These are phyloP conservation scores for Oidiodendron maius DNA, from an alignment of 495 filamentous ascomycete species.

Conservation along the genomic window DNA sequence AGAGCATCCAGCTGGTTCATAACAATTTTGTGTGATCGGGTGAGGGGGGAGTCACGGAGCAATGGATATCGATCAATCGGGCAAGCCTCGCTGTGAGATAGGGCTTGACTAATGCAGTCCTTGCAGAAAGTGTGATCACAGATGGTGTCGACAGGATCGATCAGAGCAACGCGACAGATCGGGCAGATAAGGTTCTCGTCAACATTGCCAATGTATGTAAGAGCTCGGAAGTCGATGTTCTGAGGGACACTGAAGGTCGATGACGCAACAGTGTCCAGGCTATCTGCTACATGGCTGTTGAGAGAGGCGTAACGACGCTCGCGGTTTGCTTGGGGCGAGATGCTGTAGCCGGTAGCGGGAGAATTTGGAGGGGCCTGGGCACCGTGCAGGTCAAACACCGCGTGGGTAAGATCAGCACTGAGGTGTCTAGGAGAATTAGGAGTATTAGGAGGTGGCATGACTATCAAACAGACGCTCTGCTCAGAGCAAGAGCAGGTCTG, in stretches of 20 bases:
- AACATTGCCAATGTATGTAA: slow-evolving; percentile 63
- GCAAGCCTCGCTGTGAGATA: slow-evolving; percentile 41
- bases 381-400: neutral
- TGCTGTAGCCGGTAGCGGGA: neutral
- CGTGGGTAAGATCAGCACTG: neutral
- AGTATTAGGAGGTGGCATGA: slow-evolving; percentile 7
- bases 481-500: neutral
- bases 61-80: slow-evolving; percentile 44
- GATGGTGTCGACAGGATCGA: slow-evolving; percentile 61
- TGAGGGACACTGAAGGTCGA: slow-evolving; percentile 3
- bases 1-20: slow-evolving; percentile 69
- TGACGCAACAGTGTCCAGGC: neutral
- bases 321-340: neutral
- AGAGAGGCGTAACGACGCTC: neutral
- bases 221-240: slow-evolving; percentile 53
- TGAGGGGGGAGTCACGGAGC: slow-evolving; percentile 3
- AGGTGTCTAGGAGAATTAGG: neutral
- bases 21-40: slow-evolving; percentile 34
- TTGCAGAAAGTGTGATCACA: slow-evolving; percentile 78
- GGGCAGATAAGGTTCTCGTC: slow-evolving; percentile 80
- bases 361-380: neutral
- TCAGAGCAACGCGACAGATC: slow-evolving; percentile 73
- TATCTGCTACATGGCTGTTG: neutral
- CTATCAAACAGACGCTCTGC: neutral
- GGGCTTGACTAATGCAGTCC: slow-evolving; percentile 57